Conservation (phyloP, 2,329 filamentous ascomycete genomes). For the Coccinonectria pachysandricola region DNA sequence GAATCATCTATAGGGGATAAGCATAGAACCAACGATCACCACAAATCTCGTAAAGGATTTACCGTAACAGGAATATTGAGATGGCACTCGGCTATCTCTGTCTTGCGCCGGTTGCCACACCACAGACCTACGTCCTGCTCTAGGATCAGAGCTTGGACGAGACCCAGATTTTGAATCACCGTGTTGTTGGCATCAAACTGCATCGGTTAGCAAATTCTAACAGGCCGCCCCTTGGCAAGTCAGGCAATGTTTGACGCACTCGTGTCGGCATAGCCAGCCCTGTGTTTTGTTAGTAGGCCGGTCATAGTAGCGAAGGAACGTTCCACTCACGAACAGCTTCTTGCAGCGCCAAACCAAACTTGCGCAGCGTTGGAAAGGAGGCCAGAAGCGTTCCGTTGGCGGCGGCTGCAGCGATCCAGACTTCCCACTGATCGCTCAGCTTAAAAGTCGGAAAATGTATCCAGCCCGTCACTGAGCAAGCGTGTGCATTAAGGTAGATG, state of each 20-base stretch:
- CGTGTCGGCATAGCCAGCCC: slow-evolving; percentile 21
- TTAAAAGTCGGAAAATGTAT: slow-evolving; percentile 52
- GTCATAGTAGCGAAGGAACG: too few relatives aligned
- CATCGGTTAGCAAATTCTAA: slow-evolving; percentile 3
- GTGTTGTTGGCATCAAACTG: slow-evolving; percentile 41
- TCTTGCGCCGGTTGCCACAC: slow-evolving; percentile 45
- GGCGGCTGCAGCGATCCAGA: slow-evolving; percentile 49
- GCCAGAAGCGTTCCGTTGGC: slow-evolving; percentile 51
- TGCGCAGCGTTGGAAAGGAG: slow-evolving; percentile 46
- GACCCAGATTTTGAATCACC: slow-evolving; percentile 34
- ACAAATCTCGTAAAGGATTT: too few relatives aligned
- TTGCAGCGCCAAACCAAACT: slow-evolving; percentile 48
- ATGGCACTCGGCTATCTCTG: slow-evolving; percentile 46
- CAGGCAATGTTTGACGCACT: slow-evolving; percentile 13
- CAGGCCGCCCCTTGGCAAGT: background rate
- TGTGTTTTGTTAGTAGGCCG: slow-evolving; percentile 5
- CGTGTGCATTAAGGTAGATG: slow-evolving; percentile 46
- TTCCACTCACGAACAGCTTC: slow-evolving; percentile 38
- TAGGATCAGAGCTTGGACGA: slow-evolving; percentile 39
- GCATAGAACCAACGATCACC: too few relatives aligned
- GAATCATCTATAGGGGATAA: slow-evolving; percentile 35
- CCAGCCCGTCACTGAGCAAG: slow-evolving; percentile 46
- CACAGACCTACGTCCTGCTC: slow-evolving; percentile 41
- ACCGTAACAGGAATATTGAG: slow-evolving; percentile 35
- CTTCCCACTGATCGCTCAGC: slow-evolving; percentile 43